These are phyloP conservation scores for Punica granatum DNA, from an alignment of 345 rosid genomes.

Conservation along the genomic window DNA sequence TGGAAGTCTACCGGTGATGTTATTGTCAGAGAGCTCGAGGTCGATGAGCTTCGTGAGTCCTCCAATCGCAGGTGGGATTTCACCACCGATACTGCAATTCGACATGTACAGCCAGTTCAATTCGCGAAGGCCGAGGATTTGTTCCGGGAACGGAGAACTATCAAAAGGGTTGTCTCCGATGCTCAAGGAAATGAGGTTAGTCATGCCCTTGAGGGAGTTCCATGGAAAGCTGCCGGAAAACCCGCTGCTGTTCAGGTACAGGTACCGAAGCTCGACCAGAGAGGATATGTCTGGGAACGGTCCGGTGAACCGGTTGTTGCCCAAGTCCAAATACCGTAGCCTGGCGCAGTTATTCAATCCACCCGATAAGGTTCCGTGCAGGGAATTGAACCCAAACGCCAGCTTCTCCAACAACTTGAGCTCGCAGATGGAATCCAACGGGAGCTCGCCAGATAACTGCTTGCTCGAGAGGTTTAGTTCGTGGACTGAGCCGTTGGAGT, in stretches of 20 bases:
- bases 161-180: slow-evolving; percentile 34
- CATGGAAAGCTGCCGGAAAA: slow-evolving; percentile 29
- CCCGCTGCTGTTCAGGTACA: slow-evolving; percentile 14
- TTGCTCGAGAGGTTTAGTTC: slow-evolving; percentile 29
- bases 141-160: slow-evolving; percentile 22
- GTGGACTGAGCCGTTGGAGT: slow-evolving; percentile 15
- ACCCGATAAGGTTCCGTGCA: slow-evolving; percentile 4
- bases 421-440: slow-evolving; percentile 12
- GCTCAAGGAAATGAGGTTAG: slow-evolving; percentile 23
- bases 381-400: slow-evolving; percentile 11
- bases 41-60: slow-evolving; percentile 24
- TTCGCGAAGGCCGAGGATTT: slow-evolving; percentile 21
- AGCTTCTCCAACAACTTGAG: slow-evolving; percentile 14
- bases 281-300: slow-evolving; percentile 15
- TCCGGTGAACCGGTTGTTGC: slow-evolving; percentile 11
- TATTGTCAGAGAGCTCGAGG: slow-evolving; percentile 28
- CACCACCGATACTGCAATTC: slow-evolving; percentile 28
- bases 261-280: slow-evolving; percentile 13
- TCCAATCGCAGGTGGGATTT: slow-evolving; percentile 29
- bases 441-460: slow-evolving; percentile 18
- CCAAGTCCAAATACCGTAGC: slow-evolving; percentile 18
- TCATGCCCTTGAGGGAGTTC: slow-evolving; percentile 25
- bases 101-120: slow-evolving; percentile 33
- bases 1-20: slow-evolving; percentile 22
- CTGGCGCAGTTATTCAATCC: slow-evolving; percentile 13